Evolutionary conservation across 2,329 filamentous ascomycete species (phyloP).

Genomic region (Aspergillus aculeatus): DNA sequence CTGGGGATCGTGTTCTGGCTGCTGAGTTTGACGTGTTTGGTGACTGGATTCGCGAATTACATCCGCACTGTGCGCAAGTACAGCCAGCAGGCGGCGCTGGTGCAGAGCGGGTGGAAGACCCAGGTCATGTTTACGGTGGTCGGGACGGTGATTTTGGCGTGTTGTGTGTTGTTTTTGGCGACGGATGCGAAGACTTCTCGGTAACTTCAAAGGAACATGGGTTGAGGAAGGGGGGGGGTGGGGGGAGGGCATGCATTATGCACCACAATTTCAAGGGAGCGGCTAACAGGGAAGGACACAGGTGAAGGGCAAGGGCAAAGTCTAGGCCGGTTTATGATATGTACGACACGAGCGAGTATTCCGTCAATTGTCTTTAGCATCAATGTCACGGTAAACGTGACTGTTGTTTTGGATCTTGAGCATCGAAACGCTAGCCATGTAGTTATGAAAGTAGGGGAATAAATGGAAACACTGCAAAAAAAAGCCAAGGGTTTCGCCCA

Average conservation of each 20-base stretch:
- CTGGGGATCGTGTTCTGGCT: conserved; percentile 87
- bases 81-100: conserved; percentile 72
- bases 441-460: neutral
- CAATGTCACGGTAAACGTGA: neutral
- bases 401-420: too few species aligned
- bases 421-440: neutral
- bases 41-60: conserved; percentile 81
- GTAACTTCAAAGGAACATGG: neutral
- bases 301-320: too few species aligned
- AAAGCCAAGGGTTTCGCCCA: neutral
- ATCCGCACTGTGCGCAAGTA: conserved; percentile 81
- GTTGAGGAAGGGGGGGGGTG: neutral
- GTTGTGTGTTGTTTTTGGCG: conserved; percentile 46
- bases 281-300: too few species aligned
- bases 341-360: neutral
- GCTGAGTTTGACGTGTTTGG: conserved; percentile 72
- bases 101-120: conserved; percentile 92
- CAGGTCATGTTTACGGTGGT: conserved; percentile 64
- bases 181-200: conserved; percentile 31
- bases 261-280: too few species aligned
- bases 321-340: neutral
- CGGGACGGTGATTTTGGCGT: conserved; percentile 44
- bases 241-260: too few species aligned
- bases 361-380: neutral
- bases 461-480: neutral